Evolutionary conservation across 2,329 filamentous ascomycete species (phyloP).

Genomic region (Torrubiellomyces zombiae): DNA sequence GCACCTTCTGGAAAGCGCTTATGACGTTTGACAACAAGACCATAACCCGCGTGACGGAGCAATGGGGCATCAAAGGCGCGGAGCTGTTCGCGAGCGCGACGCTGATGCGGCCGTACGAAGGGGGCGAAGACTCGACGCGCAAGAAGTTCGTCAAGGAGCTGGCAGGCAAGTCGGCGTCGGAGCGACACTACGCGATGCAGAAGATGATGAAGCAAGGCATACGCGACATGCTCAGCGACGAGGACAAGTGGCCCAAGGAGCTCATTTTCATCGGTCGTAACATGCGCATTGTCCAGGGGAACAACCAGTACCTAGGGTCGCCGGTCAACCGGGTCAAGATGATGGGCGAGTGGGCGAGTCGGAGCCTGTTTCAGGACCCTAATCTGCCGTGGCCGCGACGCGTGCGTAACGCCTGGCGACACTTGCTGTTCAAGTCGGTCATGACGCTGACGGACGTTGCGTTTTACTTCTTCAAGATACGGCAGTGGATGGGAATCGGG

Average conservation of each 20-base stretch:
- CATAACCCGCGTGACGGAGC: constrained; percentile 50
- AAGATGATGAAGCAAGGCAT: constrained; percentile 57
- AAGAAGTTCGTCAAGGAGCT: constrained; percentile 49
- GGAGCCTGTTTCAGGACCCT: constrained; percentile 61
- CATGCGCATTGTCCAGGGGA: constrained; percentile 81
- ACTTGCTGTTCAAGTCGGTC: constrained; percentile 68
- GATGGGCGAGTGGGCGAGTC: constrained; percentile 77
- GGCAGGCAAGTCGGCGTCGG: constrained; percentile 40
- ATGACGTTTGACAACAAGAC: constrained; percentile 85
- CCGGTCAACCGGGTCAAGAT: constrained; percentile 90
- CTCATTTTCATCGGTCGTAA: constrained; percentile 86
- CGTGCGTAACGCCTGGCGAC: constrained; percentile 53
- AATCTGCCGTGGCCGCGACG: constrained; percentile 47
- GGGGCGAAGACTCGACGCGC: constrained; percentile 54
- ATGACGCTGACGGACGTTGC: constrained; percentile 61
- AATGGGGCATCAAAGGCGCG: constrained; percentile 78
- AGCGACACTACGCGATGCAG: constrained; percentile 83
- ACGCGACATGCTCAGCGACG: constrained; percentile 59
- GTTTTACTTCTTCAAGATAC: constrained; percentile 67
- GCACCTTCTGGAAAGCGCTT: constrained; percentile 81
- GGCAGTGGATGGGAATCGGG: constrained; percentile 60
- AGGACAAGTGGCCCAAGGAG: constrained; percentile 77
- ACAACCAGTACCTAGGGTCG: constrained; percentile 79
- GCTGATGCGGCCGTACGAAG: constrained; percentile 77
- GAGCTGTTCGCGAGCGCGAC: constrained; percentile 89